Percentiles rank a stretch among this genome's conserved stretches.
Evolutionary conservation across 805 yeast genomes (phyloP).

Genomic region (Lachancea nothofagi): DNA sequence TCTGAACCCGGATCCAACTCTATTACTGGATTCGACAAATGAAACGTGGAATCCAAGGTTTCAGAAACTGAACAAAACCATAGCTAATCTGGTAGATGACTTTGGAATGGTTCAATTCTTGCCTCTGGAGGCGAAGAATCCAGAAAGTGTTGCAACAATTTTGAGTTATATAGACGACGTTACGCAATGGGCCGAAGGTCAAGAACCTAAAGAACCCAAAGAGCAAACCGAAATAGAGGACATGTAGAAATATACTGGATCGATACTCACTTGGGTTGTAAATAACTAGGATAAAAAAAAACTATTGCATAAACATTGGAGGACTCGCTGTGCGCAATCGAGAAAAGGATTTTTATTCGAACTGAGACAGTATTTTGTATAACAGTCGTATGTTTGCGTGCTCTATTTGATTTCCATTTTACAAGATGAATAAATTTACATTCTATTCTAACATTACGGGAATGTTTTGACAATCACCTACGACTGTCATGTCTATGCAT

Average conservation of each 20-base stretch:
- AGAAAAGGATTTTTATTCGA: not conserved
- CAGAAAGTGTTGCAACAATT: conserved; percentile 74
- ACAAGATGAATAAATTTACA: too few species aligned
- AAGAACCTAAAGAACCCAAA: conserved; percentile 94
- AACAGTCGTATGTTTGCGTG: too few species aligned
- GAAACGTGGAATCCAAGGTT: conserved; percentile 56
- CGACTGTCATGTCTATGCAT: conserved; percentile 50
- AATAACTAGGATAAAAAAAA: not conserved
- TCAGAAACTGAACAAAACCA: conserved; percentile 65
- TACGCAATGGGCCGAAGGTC: conserved; percentile 95
- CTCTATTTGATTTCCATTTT: too few species aligned
- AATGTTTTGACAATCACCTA: conserved; percentile 61
- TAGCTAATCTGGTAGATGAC: conserved; percentile 89
- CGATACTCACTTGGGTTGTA: too few species aligned
- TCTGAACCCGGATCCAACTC: conserved; percentile 85
- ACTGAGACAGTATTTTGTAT: too few species aligned
- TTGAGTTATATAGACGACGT: conserved; percentile 91
- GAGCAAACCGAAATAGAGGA: conserved; percentile 69
- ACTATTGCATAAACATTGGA: conserved; percentile 1
- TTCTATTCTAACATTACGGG: conserved; percentile 16
- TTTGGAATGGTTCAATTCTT: conserved; percentile 98
- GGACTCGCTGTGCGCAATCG: not conserved
- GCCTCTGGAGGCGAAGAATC: conserved; percentile 75
- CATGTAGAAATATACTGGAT: conserved; percentile 33
- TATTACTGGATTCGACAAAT: conserved; percentile 50